phyloP scores from a whole-genome alignment of 2,329 filamentous ascomycete species.

The Fusarium sulawesiense region DNA sequence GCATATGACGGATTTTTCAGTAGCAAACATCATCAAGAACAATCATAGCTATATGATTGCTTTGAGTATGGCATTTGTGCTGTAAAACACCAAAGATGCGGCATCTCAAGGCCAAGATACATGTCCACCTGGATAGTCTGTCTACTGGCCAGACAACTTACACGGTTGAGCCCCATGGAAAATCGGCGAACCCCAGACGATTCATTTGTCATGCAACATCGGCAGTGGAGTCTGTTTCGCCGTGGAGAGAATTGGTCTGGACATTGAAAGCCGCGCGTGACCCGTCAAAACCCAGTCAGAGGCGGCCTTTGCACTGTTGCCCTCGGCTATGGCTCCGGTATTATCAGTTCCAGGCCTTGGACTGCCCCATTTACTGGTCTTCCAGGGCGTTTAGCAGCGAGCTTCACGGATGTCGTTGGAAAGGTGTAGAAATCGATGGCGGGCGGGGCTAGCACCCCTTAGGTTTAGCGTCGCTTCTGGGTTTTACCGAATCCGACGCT shows the following conservation, averaged over 20 bases:
- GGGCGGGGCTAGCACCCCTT: slow-evolving; percentile 46
- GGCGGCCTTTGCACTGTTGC: not conserved
- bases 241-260: slow-evolving; percentile 21
- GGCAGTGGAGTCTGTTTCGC: slow-evolving; percentile 25
- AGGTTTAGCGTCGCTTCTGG: slow-evolving; percentile 48
- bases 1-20: not conserved
- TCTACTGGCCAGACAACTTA: slow-evolving; percentile 7
- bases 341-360: slow-evolving; percentile 32
- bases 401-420: slow-evolving; percentile 51
- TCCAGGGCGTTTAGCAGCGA: slow-evolving; percentile 30
- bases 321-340: slow-evolving; percentile 42
- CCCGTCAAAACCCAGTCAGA: slow-evolving; percentile 30
- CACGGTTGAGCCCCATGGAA: slow-evolving; percentile 20
- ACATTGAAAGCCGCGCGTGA: slow-evolving; percentile 40
- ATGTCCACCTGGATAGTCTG: not conserved
- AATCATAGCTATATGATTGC: not conserved
- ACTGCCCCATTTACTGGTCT: slow-evolving; percentile 8
- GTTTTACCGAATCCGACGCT: slow-evolving; percentile 54
- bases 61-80: not conserved
- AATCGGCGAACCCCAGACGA: slow-evolving; percentile 37
- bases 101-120: not conserved
- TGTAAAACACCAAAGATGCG: not conserved
- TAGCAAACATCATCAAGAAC: not conserved
- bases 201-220: slow-evolving; percentile 43
- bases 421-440: slow-evolving; percentile 51